Percentiles rank a stretch among this genome's conserved stretches.
Conservation (phyloP, 345 rosid species). For the Sonneratia caseolaris region DNA sequence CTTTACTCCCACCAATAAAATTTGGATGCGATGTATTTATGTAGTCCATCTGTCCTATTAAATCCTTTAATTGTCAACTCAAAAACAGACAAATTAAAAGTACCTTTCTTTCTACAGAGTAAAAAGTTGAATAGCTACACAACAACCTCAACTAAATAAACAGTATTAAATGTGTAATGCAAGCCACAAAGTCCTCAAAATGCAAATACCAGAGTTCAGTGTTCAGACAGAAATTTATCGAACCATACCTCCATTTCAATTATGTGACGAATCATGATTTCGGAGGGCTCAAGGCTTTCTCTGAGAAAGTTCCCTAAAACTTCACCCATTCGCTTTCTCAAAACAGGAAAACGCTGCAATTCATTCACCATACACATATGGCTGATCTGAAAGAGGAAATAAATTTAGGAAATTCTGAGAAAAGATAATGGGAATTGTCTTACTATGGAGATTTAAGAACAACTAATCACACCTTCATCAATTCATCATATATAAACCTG, state of each 20-base stretch:
- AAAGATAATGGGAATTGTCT: background rate
- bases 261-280: slow-evolving; percentile 85
- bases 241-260: slow-evolving; percentile 82
- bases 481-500: slow-evolving; percentile 89
- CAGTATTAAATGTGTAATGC: background rate
- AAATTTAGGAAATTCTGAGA: background rate
- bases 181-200: background rate
- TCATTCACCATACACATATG: slow-evolving; percentile 71
- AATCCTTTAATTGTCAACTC: background rate
- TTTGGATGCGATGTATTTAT: slow-evolving; percentile 91
- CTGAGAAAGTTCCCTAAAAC: slow-evolving; percentile 74
- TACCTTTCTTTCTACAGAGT: background rate
- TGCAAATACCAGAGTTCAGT: background rate
- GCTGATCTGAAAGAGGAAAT: slow-evolving; percentile 55
- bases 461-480: slow-evolving; percentile 50
- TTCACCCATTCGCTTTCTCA: slow-evolving; percentile 91
- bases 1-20: slow-evolving; percentile 88
- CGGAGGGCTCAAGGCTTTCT: slow-evolving; percentile 88
- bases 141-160: background rate
- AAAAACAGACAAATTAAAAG: background rate
- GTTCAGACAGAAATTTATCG: background rate
- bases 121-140: background rate
- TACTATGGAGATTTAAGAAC: background rate
- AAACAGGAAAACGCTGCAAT: slow-evolving; percentile 76
- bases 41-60: slow-evolving; percentile 76